phyloP scores from a whole-genome alignment of 2,329 filamentous ascomycete species.

The Dichotomopilus funicola region DNA sequence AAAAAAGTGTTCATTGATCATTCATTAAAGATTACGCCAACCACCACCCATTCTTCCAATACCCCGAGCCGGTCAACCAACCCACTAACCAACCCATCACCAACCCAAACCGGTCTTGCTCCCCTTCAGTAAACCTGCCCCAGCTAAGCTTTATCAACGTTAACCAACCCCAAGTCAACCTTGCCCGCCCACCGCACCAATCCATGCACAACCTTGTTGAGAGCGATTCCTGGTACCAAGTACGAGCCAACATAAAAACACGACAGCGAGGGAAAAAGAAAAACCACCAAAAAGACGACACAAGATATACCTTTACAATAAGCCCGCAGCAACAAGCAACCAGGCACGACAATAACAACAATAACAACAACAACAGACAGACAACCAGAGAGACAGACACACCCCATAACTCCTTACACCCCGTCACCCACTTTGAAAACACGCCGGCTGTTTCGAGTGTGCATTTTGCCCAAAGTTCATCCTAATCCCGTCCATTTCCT shows the following conservation, averaged over 20 bases:
- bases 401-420: conserved; percentile 6
- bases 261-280: no score
- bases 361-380: no score
- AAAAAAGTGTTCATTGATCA: not conserved
- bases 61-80: no score
- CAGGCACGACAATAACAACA: no score
- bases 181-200: not conserved
- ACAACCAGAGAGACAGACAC: not conserved
- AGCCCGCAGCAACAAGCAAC: no score
- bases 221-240: not conserved
- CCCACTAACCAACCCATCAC: no score
- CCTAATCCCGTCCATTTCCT: not conserved
- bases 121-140: no score
- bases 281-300: not conserved
- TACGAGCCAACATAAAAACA: no score
- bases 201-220: not conserved
- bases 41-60: not conserved
- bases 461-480: not conserved
- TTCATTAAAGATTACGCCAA: conserved; percentile 13
- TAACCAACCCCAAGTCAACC: not conserved
- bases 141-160: no score
- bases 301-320: not conserved
- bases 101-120: no score
- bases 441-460: not conserved
- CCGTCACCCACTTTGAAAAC: not conserved